A percentile compares a stretch with the other conserved stretches of the same genome.
These are phyloP conservation scores for Rehmannia glutinosa DNA, from an alignment of 257 asterid genomes.

Conservation along the genomic window DNA sequence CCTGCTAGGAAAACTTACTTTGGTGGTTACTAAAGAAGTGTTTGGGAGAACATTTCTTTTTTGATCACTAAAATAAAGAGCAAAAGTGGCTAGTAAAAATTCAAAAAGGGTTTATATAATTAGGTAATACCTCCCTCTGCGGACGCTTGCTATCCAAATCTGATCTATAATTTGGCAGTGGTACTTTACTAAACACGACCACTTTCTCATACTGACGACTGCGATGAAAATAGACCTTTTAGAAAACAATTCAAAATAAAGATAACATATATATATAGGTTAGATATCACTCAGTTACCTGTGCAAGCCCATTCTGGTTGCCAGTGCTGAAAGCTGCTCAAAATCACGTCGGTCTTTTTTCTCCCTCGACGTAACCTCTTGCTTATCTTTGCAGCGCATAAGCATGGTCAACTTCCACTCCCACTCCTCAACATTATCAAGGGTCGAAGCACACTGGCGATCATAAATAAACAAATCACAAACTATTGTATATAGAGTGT, in stretches of 20 bases:
- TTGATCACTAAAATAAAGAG: not conserved
- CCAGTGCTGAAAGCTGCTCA: conserved; percentile 72
- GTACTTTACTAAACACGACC: conserved; percentile 74
- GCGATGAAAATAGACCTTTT: conserved; percentile 26
- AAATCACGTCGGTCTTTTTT: conserved; percentile 86
- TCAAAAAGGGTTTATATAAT: conserved; percentile 6
- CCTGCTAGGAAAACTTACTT: not conserved
- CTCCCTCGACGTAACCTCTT: conserved; percentile 72
- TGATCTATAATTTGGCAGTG: conserved; percentile 88
- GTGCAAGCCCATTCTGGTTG: conserved; percentile 78
- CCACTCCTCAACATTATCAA: conserved; percentile 91
- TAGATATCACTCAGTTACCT: conserved; percentile 39
- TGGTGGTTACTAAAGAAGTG: not conserved
- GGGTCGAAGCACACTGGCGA: conserved; percentile 60
- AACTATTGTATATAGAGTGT: not conserved
- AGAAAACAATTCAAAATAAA: conserved; percentile 18
- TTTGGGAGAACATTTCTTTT: not conserved
- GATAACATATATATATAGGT: not conserved
- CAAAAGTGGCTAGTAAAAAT: not conserved
- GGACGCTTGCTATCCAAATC: conserved; percentile 93
- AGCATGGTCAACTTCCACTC: conserved; percentile 66
- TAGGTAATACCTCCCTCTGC: conserved; percentile 73
- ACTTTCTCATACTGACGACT: conserved; percentile 72
- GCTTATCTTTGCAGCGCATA: conserved; percentile 54
- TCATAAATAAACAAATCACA: conserved; percentile 17